Evolutionary conservation across 306 rosid species (phyloP), one percentile per base, ranked within the genome.

Genomic region (Cicer cuneatum): DNA sequence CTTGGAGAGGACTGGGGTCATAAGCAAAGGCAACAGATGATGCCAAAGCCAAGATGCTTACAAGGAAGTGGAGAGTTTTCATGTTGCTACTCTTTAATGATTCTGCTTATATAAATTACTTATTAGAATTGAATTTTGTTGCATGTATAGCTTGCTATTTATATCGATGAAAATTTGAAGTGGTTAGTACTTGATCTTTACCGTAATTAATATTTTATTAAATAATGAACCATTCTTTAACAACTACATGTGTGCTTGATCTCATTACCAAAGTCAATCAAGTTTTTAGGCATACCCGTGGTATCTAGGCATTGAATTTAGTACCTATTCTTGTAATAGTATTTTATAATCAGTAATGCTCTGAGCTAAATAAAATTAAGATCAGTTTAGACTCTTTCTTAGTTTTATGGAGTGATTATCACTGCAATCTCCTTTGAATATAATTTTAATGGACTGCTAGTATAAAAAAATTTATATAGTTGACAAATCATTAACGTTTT

Each of bases 1-100:
- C 75, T 29, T 68, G 81, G 9, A 83, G 74, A 37, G 83, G 78
- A 54, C 83, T 56, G 2, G 86, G 86, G 56, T 83, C 83, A 54
- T 14, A 74, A 10, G 86, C 86, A 41, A 68, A 75, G 71, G 58
- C 81, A 46, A 47, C 18, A 47, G 66, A 51, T 35, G 63, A 51
- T 69, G 63, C 33, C 49, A 69, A 37, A 35, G 62, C 74, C 38
- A 69, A 52, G 37, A 38, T 69, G 47, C 61, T 14, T 35, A 51
- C 63, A 35, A 52, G 7, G 5, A 51, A 14, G 49, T 52, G 51
- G 0, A 51, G 48, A 51, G 2, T 10, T 10, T 69, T 69, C 74
- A 69, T 69, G 15, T 52, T 67, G 5, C 41, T 12, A 2, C 5
- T 56, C 62, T 19, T 56, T 18, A 43, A 43, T 43, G 16, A 42